A percentile compares a stretch with the other conserved stretches of the same genome.
Evolutionary conservation across 2,329 filamentous ascomycete genomes (phyloP).

Genomic region (Geosmithia flava): DNA sequence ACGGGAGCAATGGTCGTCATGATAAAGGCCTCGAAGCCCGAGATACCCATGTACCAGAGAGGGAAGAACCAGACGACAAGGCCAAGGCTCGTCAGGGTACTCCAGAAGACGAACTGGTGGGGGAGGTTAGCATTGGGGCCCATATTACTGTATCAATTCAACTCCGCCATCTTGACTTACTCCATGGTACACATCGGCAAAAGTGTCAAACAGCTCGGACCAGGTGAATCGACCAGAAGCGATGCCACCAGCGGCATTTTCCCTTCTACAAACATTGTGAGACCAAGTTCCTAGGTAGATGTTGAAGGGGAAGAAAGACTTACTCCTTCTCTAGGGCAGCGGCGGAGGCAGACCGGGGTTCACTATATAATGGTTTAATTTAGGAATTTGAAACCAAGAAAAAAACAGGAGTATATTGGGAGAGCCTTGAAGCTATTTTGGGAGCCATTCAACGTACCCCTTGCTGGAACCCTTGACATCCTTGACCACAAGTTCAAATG

Average conservation of each 20-base stretch:
- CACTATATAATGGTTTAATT: constrained; percentile 26
- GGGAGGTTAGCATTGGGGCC: constrained; percentile 7
- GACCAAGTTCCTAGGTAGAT: constrained; percentile 3
- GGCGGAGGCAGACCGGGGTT: constrained; percentile 31
- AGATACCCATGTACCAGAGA: constrained; percentile 98
- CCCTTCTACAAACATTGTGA: constrained; percentile 44
- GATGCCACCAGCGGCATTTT: constrained; percentile 57
- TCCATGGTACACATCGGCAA: constrained; percentile 83
- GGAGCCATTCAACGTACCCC: constrained; percentile 98
- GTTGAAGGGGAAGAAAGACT: constrained; percentile 18
- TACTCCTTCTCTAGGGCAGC: constrained; percentile 62
- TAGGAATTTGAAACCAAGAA: constrained; percentile 21
- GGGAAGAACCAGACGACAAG: constrained; percentile 96
- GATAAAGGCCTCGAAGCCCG: constrained; percentile 84
- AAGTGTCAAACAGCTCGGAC: constrained; percentile 64
- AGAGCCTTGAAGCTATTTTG: constrained; percentile 52
- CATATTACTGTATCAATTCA: not conserved
- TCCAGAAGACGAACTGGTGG: constrained; percentile 87
- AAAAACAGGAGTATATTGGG: not conserved
- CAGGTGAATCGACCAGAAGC: constrained; percentile 63
- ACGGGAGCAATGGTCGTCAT: constrained; percentile 75
- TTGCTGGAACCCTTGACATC: constrained; percentile 84
- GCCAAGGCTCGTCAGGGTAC: constrained; percentile 78
- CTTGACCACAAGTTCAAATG: constrained; percentile 77
- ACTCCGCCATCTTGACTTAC: constrained; percentile 33